phyloP scores from a whole-genome alignment of 495 filamentous ascomycete species.

The Tirmania nivea region DNA sequence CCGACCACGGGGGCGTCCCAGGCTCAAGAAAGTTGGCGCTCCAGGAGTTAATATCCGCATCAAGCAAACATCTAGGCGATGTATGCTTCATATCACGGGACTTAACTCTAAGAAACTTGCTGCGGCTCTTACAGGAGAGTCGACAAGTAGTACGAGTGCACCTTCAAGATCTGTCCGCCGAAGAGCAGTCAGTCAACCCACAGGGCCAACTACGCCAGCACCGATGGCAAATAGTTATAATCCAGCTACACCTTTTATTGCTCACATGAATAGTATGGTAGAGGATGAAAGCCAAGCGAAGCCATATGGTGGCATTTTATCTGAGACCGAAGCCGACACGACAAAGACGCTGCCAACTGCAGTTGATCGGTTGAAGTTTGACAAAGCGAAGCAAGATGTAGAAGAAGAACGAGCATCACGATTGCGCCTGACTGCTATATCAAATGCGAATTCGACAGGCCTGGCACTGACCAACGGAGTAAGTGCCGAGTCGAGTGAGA shows the following conservation, averaged over 20 bases:
- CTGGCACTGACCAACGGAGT: conserved; percentile 4
- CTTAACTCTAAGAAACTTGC: background rate
- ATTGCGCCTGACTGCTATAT: background rate
- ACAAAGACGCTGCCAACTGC: conserved; percentile 61
- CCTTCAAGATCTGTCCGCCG: conserved; percentile 15
- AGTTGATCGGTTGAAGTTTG: conserved; percentile 62
- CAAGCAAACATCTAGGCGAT: background rate
- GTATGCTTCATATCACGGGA: background rate
- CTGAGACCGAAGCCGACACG: conserved; percentile 76
- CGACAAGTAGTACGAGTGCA: conserved; percentile 14
- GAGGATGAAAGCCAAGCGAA: conserved; percentile 76
- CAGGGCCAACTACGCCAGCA: conserved; percentile 21
- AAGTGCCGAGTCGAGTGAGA: conserved; percentile 1
- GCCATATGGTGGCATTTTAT: conserved; percentile 85
- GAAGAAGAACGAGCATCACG: conserved; percentile 66
- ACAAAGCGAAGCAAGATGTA: conserved; percentile 65
- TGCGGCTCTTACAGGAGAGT: conserved; percentile 13
- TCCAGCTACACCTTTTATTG: conserved; percentile 37
- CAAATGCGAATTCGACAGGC: conserved; percentile 1
- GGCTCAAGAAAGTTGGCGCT: background rate
- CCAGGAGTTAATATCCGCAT: background rate
- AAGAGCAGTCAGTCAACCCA: conserved; percentile 16
- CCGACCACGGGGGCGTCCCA: background rate
- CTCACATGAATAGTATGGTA: conserved; percentile 27
- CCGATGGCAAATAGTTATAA: conserved; percentile 12